Percentiles rank a stretch among this genome's conserved stretches.
phyloP scores from a whole-genome alignment of 805 yeast species.

The Pichia occidentalis region DNA sequence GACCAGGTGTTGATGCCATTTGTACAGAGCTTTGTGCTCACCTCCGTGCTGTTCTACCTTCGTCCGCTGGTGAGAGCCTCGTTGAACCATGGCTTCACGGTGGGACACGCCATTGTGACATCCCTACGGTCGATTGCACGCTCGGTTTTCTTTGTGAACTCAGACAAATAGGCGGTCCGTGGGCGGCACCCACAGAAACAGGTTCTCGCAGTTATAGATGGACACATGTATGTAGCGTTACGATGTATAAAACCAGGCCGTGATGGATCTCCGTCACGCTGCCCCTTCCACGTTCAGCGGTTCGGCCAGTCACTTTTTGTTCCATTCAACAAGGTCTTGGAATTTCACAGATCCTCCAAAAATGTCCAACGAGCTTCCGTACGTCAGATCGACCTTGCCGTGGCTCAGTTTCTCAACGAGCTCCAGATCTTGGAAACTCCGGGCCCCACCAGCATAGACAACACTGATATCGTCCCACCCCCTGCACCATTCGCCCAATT shows the following conservation, averaged over 20 bases:
- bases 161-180: not conserved
- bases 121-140: slow-evolving; percentile 1
- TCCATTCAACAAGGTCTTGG: slow-evolving; percentile 73
- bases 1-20: slow-evolving; percentile 53
- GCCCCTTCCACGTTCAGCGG: too few species aligned
- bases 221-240: too few species aligned
- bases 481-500: slow-evolving; percentile 66
- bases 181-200: too few species aligned
- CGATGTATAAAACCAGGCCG: too few species aligned
- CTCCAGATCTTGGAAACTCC: slow-evolving; percentile 57
- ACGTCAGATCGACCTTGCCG: slow-evolving; percentile 87
- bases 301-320: slow-evolving; percentile 23
- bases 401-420: slow-evolving; percentile 60
- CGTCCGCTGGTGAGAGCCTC: slow-evolving; percentile 28
- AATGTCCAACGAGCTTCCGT: slow-evolving; percentile 87
- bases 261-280: too few species aligned
- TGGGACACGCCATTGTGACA: slow-evolving; percentile 1
- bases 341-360: slow-evolving; percentile 91
- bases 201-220: too few species aligned
- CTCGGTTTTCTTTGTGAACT: slow-evolving; percentile 3
- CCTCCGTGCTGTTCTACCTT: slow-evolving; percentile 31
- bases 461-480: slow-evolving; percentile 51
- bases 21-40: slow-evolving; percentile 46
- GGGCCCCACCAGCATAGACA: slow-evolving; percentile 98
- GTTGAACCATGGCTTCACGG: not conserved